Conservation (phyloP, 306 rosid genomes). For the Cucumis melo region DNA sequence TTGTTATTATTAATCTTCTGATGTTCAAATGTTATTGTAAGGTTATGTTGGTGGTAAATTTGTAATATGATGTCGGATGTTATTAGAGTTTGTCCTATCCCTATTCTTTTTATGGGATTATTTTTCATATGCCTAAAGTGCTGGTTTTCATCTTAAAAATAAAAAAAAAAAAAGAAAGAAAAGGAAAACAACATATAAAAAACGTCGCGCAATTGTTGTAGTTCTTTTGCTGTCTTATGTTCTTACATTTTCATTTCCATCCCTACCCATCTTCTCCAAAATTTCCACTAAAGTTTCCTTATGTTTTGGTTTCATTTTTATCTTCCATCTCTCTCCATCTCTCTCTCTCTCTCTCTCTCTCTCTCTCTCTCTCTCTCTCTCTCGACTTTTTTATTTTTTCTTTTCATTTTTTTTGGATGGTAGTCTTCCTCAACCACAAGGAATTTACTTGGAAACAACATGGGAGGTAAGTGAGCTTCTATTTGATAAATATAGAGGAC, state of each 20-base stretch:
- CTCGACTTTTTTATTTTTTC: background rate
- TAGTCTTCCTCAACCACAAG: slow-evolving; percentile 31
- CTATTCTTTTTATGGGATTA: background rate
- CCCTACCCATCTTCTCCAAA: background rate
- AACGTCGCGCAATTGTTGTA: background rate
- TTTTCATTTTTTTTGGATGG: slow-evolving; percentile 1
- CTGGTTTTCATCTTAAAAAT: too few relatives aligned
- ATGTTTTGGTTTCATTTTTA: background rate
- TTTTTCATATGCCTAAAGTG: too few relatives aligned
- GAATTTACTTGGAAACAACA: slow-evolving; percentile 17
- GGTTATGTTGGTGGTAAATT: too few relatives aligned
- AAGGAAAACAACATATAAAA: background rate
- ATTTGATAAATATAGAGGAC: slow-evolving; percentile 2
- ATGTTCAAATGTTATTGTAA: too few relatives aligned
- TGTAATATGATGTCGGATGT: background rate
- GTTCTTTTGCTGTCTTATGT: background rate
- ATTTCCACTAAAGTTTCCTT: background rate
- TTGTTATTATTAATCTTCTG: too few relatives aligned
- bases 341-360: too few relatives aligned
- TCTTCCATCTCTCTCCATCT: background rate
- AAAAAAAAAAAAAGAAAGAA: too few relatives aligned
- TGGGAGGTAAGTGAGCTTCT: slow-evolving; percentile 37
- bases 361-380: too few relatives aligned
- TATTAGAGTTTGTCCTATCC: background rate
- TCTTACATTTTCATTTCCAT: background rate